Evolutionary conservation across 73 alveolate species (phyloP).

Genomic region (Symbiodinium natans): DNA sequence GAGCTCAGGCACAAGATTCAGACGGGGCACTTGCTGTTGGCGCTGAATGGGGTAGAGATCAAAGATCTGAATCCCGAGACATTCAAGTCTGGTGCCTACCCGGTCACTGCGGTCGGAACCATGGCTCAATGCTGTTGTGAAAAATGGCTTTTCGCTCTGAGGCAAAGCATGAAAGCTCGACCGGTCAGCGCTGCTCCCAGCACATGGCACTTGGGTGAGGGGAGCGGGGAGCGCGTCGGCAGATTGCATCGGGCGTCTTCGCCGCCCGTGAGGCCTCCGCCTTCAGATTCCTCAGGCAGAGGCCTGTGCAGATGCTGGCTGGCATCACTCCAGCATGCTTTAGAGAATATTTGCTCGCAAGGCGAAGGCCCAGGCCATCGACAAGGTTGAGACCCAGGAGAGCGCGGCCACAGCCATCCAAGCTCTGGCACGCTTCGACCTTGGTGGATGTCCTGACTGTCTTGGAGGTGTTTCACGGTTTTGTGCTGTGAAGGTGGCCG

Average conservation of each 20-base stretch:
- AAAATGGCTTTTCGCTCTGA: too few species aligned
- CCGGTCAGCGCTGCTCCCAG: slow-evolving; percentile 32
- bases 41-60: slow-evolving; percentile 43
- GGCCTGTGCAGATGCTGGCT: not conserved
- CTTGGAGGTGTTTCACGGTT: not conserved
- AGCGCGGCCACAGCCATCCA: slow-evolving; percentile 60
- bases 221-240: not conserved
- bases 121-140: too few species aligned
- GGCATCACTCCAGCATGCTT: not conserved
- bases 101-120: too few species aligned
- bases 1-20: slow-evolving; percentile 40
- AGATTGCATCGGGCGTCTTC: not conserved
- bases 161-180: slow-evolving; percentile 29
- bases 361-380: slow-evolving; percentile 41
- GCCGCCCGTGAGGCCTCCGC: slow-evolving; percentile 26
- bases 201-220: not conserved
- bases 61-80: slow-evolving; percentile 42
- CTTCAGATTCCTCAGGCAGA: slow-evolving; percentile 49
- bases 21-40: slow-evolving; percentile 60
- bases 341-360: not conserved
- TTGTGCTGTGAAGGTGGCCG: not conserved
- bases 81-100: not conserved
- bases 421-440: slow-evolving; percentile 55
- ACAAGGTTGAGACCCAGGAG: slow-evolving; percentile 58
- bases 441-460: not conserved